phyloP scores from a whole-genome alignment of 1,284 basidiomycete species.

The Pseudozyma hubeiensis region DNA sequence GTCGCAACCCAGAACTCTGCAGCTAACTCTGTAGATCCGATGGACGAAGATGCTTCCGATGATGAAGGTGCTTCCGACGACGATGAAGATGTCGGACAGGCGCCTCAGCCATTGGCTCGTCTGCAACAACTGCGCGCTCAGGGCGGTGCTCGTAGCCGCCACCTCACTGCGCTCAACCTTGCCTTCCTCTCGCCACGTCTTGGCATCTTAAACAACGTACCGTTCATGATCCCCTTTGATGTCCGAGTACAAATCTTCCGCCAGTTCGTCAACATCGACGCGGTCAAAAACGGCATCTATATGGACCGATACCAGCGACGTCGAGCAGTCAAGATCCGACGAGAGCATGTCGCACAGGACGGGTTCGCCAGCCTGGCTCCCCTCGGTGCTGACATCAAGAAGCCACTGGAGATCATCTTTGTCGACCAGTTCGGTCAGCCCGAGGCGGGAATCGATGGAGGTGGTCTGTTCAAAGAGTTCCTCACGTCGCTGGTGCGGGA shows the following conservation, averaged over 20 bases:
- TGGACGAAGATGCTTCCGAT: constrained; percentile 9
- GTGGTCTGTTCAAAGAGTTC: constrained; percentile 98
- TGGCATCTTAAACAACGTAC: constrained; percentile 92
- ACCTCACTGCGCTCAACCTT: constrained; percentile 74
- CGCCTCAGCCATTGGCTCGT: constrained; percentile 19
- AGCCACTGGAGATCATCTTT: constrained; percentile 85
- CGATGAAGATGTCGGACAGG: constrained; percentile 18
- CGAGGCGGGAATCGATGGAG: constrained; percentile 94
- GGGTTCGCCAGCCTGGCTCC: constrained; percentile 79
- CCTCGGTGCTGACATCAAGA: constrained; percentile 80
- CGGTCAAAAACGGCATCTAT: constrained; percentile 40
- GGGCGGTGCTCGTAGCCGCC: constrained; percentile 28
- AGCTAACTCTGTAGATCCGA: neutral
- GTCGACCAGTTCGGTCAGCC: constrained; percentile 87
- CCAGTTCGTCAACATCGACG: constrained; percentile 57
- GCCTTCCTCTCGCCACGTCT: constrained; percentile 84
- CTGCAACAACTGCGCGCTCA: constrained; percentile 31
- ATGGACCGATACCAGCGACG: constrained; percentile 15
- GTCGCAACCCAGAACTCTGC: neutral
- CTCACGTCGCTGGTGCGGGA: constrained; percentile 83
- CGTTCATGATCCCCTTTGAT: constrained; percentile 94
- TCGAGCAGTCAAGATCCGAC: constrained; percentile 75
- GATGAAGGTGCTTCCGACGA: constrained; percentile 18
- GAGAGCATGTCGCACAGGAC: constrained; percentile 84
- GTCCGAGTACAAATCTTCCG: constrained; percentile 86